Percentiles rank a stretch among this genome's conserved stretches.
Conservation (phyloP, 2,329 filamentous ascomycete species). For the Nemania diffusa region DNA sequence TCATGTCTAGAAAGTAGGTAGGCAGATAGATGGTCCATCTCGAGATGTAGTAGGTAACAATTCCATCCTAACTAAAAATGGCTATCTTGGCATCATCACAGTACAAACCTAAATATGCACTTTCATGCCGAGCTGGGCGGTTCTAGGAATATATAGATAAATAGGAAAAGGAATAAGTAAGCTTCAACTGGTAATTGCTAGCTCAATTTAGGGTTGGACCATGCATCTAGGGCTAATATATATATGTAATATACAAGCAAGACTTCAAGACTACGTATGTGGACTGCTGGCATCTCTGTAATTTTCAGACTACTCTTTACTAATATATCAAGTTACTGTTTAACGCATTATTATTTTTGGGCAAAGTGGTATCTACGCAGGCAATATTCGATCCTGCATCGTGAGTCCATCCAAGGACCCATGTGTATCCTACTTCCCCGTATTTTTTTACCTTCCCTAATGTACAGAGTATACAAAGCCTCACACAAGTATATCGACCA, state of each 20-base stretch:
- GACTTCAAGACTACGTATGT: not conserved
- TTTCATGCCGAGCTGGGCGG: not conserved
- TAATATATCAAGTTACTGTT: not conserved
- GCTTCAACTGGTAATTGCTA: not conserved
- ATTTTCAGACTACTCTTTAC: not conserved
- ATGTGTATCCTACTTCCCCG: slow-evolving; percentile 7
- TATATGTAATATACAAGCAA: not conserved
- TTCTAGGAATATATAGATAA: too few relatives aligned
- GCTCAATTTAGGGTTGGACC: not conserved
- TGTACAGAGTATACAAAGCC: slow-evolving; percentile 15
- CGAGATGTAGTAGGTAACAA: too few relatives aligned
- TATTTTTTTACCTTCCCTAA: slow-evolving; percentile 7
- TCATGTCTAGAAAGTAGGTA: too few relatives aligned
- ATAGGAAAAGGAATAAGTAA: not conserved
- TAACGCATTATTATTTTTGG: slow-evolving; percentile 13
- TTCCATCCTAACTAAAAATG: not conserved
- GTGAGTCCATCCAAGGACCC: not conserved
- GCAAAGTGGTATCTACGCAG: slow-evolving; percentile 18
- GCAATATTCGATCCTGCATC: slow-evolving; percentile 1
- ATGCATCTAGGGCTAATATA: not conserved
- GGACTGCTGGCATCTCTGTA: not conserved
- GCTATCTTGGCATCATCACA: not conserved
- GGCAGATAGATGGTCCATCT: not conserved
- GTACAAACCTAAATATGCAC: not conserved
- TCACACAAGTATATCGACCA: slow-evolving; percentile 3